These are phyloP conservation scores for Rubia peregrina DNA, from an alignment of 305 asterid species.

Conservation along the genomic window DNA sequence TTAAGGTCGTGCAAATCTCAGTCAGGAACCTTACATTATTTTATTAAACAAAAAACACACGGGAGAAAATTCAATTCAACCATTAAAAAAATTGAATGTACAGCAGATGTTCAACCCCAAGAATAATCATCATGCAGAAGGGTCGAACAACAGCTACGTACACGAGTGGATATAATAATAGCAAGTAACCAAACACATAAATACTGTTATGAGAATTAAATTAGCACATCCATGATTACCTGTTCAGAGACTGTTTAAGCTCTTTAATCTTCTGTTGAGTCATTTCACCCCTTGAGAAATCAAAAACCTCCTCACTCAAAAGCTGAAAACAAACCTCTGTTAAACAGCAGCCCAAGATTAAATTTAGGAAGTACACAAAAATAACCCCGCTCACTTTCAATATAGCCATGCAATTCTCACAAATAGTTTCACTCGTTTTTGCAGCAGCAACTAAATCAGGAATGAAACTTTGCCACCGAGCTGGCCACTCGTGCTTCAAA, in stretches of 20 bases:
- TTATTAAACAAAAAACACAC: no score
- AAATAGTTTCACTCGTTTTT: conserved; percentile 86
- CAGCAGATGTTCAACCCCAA: not conserved
- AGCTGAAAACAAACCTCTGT: conserved; percentile 46
- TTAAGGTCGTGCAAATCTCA: not conserved
- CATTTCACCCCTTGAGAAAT: conserved; percentile 99
- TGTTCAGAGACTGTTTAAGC: conserved; percentile 84
- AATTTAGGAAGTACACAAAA: conserved; percentile 6
- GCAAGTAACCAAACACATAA: no score
- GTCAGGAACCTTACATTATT: not conserved
- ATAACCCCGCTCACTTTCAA: conserved; percentile 45
- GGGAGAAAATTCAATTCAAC: not conserved
- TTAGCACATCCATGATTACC: conserved; percentile 32
- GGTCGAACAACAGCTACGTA: not conserved
- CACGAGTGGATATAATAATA: not conserved
- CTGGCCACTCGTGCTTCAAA: conserved; percentile 98
- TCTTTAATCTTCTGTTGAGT: conserved; percentile 97
- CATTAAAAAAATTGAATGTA: not conserved
- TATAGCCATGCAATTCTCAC: conserved; percentile 98
- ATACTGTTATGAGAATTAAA: not conserved
- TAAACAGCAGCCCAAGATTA: conserved; percentile 14
- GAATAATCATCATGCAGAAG: not conserved
- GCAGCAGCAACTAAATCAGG: conserved; percentile 98
- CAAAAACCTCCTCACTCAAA: conserved; percentile 96
- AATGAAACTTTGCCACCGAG: conserved; percentile 85